Base-by-base conservation (phyloP, 805 yeast species). In the Pachysolen tannophilus region DNA sequence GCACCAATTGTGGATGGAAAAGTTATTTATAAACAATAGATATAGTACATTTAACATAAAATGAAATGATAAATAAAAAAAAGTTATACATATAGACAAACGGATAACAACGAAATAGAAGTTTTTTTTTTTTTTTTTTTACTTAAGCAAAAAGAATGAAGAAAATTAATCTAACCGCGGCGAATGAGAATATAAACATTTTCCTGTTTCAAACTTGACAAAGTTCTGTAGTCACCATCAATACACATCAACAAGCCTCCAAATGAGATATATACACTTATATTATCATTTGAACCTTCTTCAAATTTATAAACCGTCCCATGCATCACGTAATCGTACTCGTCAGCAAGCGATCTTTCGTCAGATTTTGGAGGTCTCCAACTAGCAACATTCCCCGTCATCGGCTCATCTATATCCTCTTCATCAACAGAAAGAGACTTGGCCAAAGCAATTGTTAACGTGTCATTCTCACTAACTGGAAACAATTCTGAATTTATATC, bases 261-360 rank as follows among this genome's bases (percentile, higher is more conserved):
- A 57, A 88, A 92, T 3, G 97, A 90, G 39, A 86, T 84, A 55
- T 86, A 92, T 17, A 90, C 95, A 15, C 94, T 79, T 60, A 86
- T 82, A 45, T 65, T 66, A 51, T 78, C 84, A 39, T 61, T 64
- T 46, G 65, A 63, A 44, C 74, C 74, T 62, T 92, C 98, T 57
- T 90, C 96, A 54, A 92, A 92, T 58, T 90, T 88, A 68, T 92
- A 92, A 30, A 92, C 94, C 6, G 95, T 87, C 36, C 98, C 98
- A 56, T 88, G 78, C 97, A 92, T 90, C 45, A 92, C 97, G 51
- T 92, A 92, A 58, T 90, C 97, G 64, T 87, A 90, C 54, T 92
- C 97, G 56, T 90, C 97, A 46, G 96, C 95, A 50, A 90, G 69
- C 5, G 94, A 74, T 52, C 81, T 74, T 47, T 87, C 95, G 40